phyloP scores from a whole-genome alignment of 495 filamentous ascomycete species.

The Pseudoneurospora amorphoporcata region DNA sequence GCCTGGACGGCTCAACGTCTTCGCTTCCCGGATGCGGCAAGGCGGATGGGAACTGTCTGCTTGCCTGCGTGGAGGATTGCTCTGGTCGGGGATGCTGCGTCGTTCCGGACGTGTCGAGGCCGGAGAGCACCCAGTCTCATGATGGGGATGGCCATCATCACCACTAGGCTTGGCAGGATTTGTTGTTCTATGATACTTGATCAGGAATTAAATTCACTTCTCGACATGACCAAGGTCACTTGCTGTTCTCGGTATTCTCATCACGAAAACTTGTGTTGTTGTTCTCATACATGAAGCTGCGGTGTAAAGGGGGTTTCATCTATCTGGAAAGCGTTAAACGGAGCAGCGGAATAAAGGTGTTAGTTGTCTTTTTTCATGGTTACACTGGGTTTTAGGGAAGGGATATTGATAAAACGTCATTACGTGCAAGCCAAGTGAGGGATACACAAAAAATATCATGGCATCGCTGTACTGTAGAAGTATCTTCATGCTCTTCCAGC shows the following conservation, averaged over 20 bases:
- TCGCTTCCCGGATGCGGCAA: slow-evolving; percentile 43
- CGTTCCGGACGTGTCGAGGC: slow-evolving; percentile 11
- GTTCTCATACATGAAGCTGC: background rate
- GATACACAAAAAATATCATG: background rate
- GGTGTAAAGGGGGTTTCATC: background rate
- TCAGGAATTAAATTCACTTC: background rate
- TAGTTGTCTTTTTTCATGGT: background rate
- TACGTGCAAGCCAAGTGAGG: background rate
- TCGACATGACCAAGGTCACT: background rate
- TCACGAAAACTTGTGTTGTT: too few relatives aligned
- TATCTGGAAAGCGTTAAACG: background rate
- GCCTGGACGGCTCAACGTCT: slow-evolving; percentile 24
- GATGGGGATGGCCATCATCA: slow-evolving; percentile 5
- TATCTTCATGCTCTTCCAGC: background rate
- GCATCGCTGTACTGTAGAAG: background rate
- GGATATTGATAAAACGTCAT: background rate
- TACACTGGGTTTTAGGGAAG: background rate
- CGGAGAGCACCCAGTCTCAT: slow-evolving; percentile 16
- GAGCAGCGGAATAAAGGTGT: background rate
- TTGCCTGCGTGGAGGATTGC: slow-evolving; percentile 83
- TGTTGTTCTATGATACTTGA: background rate
- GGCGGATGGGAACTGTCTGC: slow-evolving; percentile 54
- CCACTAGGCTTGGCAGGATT: background rate
- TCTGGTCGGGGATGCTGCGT: slow-evolving; percentile 62
- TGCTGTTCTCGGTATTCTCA: background rate